Percentiles rank a stretch among this genome's conserved stretches.
phyloP scores from a whole-genome alignment of 73 alveolate species.

The Paramecium tetraurelia region DNA sequence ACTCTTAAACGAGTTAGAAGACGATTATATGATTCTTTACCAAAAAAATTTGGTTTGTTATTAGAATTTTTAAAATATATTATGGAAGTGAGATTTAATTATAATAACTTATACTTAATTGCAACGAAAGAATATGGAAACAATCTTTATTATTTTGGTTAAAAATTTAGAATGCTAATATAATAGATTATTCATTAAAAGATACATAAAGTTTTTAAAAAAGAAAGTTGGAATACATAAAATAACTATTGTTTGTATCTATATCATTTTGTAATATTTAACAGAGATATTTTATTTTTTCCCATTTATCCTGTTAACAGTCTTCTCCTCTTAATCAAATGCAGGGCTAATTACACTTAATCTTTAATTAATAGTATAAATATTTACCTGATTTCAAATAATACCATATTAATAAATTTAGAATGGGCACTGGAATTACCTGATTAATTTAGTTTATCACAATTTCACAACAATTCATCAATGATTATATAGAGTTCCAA shows the following conservation, averaged over 20 bases:
- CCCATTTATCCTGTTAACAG: slow-evolving; percentile 30
- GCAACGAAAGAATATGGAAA: not conserved
- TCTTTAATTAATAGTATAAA: not conserved
- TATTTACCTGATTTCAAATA: not conserved
- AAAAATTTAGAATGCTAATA: not conserved
- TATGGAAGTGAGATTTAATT: not conserved
- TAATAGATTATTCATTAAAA: not conserved
- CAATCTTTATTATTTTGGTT: not conserved
- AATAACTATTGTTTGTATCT: not conserved
- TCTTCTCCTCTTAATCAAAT: slow-evolving; percentile 29
- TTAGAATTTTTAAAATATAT: not conserved
- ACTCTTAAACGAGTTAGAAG: not conserved
- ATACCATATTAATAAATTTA: slow-evolving; percentile 42
- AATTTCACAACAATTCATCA: not conserved
- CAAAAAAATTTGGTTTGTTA: not conserved
- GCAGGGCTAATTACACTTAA: not conserved
- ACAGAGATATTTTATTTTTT: slow-evolving; percentile 35
- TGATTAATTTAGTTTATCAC: not conserved
- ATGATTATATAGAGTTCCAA: not conserved
- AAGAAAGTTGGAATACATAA: not conserved
- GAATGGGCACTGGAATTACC: not conserved
- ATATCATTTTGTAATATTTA: slow-evolving; percentile 45
- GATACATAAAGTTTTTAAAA: not conserved
- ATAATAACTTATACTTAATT: not conserved
- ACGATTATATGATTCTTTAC: not conserved